Conservation (phyloP, 768 basidiomycete genomes). For the Mycena sanguinolenta region DNA sequence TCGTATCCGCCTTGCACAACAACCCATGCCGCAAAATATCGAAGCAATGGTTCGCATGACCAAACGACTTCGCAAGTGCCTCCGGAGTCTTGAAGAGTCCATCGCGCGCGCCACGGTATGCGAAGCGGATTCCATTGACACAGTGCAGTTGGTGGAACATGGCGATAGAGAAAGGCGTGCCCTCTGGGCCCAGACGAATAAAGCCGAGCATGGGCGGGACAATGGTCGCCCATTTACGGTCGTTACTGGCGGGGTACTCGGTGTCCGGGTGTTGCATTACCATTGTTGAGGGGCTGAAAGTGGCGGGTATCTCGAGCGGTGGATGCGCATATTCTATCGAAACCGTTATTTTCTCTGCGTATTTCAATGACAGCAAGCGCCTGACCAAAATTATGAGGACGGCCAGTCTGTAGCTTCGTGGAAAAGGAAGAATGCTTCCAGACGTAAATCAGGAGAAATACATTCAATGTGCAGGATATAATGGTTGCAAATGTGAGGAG, state of each 20-base stretch:
- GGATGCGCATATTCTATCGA: slow-evolving; percentile 11
- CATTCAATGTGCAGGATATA: neutral
- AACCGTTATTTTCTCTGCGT: neutral
- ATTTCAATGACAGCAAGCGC: neutral
- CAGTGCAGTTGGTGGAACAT: slow-evolving; percentile 50
- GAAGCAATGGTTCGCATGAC: slow-evolving; percentile 38
- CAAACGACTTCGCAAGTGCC: slow-evolving; percentile 22
- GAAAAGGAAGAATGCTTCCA: neutral
- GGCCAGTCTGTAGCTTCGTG: neutral
- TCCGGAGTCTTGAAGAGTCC: slow-evolving; percentile 29
- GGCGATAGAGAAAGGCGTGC: slow-evolving; percentile 42
- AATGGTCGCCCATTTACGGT: slow-evolving; percentile 28
- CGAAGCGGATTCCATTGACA: slow-evolving; percentile 40
- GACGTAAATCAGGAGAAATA: neutral
- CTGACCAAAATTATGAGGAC: slow-evolving; percentile 14
- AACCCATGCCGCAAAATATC: slow-evolving; percentile 33
- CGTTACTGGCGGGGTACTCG: slow-evolving; percentile 20
- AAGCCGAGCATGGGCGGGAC: slow-evolving; percentile 31
- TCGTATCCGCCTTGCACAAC: slow-evolving; percentile 33
- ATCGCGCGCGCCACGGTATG: slow-evolving; percentile 31
- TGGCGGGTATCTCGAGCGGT: slow-evolving; percentile 14
- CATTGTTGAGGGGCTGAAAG: slow-evolving; percentile 1
- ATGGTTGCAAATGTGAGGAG: neutral
- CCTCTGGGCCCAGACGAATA: slow-evolving; percentile 37
- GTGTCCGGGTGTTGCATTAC: slow-evolving; percentile 11